Evolutionary conservation across 2,329 filamentous ascomycete species (phyloP).

Genomic region (Fusarium haematococcum): DNA sequence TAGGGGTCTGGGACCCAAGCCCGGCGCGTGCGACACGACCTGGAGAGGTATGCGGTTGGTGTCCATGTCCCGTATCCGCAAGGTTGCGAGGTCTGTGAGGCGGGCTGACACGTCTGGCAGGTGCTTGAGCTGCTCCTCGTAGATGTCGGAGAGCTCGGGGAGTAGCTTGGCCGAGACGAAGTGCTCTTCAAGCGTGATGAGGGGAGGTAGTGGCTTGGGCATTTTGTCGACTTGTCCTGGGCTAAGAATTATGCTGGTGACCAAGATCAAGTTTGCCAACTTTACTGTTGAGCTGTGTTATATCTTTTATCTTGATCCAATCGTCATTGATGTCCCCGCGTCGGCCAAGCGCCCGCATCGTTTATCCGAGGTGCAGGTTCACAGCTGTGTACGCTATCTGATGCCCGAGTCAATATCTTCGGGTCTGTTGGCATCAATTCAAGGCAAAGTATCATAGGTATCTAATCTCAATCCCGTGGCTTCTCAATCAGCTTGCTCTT

Average conservation of each 20-base stretch:
- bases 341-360: neutral
- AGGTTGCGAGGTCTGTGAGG: slow-evolving; percentile 3
- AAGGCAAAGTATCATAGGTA: neutral
- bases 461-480: neutral
- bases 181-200: slow-evolving; percentile 26
- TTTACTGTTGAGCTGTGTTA: neutral
- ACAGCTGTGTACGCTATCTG: neutral
- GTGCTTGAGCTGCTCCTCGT: slow-evolving; percentile 10
- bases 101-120: slow-evolving; percentile 6
- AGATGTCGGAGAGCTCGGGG: slow-evolving; percentile 2
- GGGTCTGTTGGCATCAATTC: neutral
- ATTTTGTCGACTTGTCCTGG: neutral
- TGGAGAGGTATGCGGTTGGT: slow-evolving; percentile 4
- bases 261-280: neutral
- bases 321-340: neutral
- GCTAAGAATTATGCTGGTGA: neutral
- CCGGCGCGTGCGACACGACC: slow-evolving; percentile 18
- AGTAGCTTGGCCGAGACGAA: slow-evolving; percentile 11
- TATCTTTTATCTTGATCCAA: neutral
- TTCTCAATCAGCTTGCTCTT: slow-evolving; percentile 2
- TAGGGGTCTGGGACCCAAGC: slow-evolving; percentile 2
- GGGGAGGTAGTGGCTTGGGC: neutral
- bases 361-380: neutral
- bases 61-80: slow-evolving; percentile 17
- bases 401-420: neutral